These are phyloP conservation scores for Osmanthus fragrans DNA, from an alignment of 257 asterid species.

Conservation along the genomic window DNA sequence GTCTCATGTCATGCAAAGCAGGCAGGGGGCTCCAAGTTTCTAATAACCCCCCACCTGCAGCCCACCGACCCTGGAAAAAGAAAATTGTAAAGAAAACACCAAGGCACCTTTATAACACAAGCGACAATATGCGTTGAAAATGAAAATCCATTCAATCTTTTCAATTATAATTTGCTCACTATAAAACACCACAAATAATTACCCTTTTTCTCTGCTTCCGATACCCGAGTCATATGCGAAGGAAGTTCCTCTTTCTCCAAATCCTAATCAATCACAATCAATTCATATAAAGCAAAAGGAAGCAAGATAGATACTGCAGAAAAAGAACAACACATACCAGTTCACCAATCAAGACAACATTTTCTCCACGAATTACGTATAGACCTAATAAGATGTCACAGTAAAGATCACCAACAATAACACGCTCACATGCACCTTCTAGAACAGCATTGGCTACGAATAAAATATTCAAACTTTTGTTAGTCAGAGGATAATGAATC, in stretches of 20 bases:
- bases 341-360: conserved; percentile 97
- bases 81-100: background rate
- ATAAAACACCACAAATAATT: conserved; percentile 15
- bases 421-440: conserved; percentile 96
- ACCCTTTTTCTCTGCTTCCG: conserved; percentile 80
- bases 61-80: background rate
- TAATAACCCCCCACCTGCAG: background rate
- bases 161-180: background rate
- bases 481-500: conserved; percentile 5
- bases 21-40: background rate
- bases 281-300: conserved; percentile 9
- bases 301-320: background rate
- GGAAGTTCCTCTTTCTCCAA: conserved; percentile 89
- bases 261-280: conserved; percentile 53
- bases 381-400: conserved; percentile 93
- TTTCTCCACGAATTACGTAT: conserved; percentile 95
- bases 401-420: conserved; percentile 86
- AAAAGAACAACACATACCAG: conserved; percentile 56
- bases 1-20: background rate
- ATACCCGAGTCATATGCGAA: conserved; percentile 76
- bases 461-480: conserved; percentile 21
- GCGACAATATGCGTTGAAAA: too few relatives aligned
- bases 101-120: background rate
- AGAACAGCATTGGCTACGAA: conserved; percentile 91
- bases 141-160: too few relatives aligned